phyloP scores from a whole-genome alignment of 2,329 filamentous ascomycete species.

The Myriosclerotinia duriaeana region DNA sequence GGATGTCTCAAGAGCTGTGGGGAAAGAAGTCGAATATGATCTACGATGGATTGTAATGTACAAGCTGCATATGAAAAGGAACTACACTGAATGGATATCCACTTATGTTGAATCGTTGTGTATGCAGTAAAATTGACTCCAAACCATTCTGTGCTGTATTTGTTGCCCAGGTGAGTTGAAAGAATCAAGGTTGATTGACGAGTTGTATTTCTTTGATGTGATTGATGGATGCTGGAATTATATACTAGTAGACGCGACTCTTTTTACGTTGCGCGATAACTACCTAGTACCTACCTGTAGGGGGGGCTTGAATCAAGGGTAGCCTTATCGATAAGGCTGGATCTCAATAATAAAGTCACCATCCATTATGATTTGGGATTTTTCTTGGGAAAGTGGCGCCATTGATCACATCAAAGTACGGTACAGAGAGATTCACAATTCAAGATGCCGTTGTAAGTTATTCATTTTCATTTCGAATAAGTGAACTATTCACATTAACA shows the following conservation, averaged over 20 bases:
- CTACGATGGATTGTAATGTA: constrained; percentile 31
- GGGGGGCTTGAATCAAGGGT: neutral
- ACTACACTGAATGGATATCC: constrained; percentile 22
- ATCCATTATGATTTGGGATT: neutral
- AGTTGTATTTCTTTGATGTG: constrained; percentile 20
- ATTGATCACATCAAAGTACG: constrained; percentile 4
- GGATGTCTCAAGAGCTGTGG: constrained; percentile 22
- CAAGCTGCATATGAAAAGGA: constrained; percentile 31
- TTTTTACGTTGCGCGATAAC: constrained; percentile 6
- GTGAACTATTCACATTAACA: neutral
- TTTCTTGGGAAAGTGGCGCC: constrained; percentile 22
- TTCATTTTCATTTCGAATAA: neutral
- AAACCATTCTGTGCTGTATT: constrained; percentile 16
- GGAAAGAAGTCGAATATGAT: constrained; percentile 27
- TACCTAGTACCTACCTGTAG: neutral
- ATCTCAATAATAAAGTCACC: neutral
- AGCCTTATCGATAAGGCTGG: constrained; percentile 24
- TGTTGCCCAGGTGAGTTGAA: constrained; percentile 17
- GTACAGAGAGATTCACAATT: neutral
- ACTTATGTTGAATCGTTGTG: constrained; percentile 11
- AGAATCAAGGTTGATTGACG: constrained; percentile 10
- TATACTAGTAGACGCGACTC: constrained; percentile 9
- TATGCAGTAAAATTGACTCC: constrained; percentile 6
- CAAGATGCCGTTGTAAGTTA: constrained; percentile 23
- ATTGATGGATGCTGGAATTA: neutral